phyloP scores from a whole-genome alignment of 169 alveolate genomes.

The Eimeria nieschulzi region DNA sequence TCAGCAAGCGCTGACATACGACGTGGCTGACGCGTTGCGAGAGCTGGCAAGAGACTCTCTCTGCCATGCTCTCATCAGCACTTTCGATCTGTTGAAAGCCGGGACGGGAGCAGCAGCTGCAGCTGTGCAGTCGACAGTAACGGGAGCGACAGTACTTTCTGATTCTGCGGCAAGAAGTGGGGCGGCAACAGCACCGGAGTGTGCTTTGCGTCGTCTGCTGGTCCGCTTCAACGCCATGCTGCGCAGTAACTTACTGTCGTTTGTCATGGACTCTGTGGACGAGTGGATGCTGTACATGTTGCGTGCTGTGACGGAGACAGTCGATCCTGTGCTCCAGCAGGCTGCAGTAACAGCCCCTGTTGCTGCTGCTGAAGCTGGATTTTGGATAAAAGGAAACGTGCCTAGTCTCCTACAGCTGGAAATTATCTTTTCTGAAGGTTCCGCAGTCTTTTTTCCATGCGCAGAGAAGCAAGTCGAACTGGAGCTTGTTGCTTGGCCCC shows the following conservation, averaged over 20 bases:
- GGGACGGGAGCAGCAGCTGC: constrained; percentile 23
- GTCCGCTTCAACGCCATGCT: constrained; percentile 46
- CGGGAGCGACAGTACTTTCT: constrained; percentile 7
- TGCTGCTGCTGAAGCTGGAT: constrained; percentile 23
- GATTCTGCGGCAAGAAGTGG: not conserved
- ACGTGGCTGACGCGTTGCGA: constrained; percentile 61
- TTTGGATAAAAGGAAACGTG: constrained; percentile 14
- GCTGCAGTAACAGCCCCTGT: constrained; percentile 26
- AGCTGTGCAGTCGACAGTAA: not conserved
- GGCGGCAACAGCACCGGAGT: constrained; percentile 16
- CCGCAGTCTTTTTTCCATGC: constrained; percentile 28
- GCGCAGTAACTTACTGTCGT: constrained; percentile 51
- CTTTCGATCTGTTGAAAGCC: constrained; percentile 29
- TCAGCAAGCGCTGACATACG: constrained; percentile 49
- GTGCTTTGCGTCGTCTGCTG: constrained; percentile 47
- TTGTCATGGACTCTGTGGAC: constrained; percentile 50
- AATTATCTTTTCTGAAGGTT: constrained; percentile 15
- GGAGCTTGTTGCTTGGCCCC: no score
- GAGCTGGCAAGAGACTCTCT: constrained; percentile 58
- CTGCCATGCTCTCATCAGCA: constrained; percentile 51
- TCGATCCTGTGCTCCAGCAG: constrained; percentile 5
- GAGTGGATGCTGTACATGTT: constrained; percentile 61
- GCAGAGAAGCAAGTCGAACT: constrained; percentile 37
- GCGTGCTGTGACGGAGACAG: constrained; percentile 27
- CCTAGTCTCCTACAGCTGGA: constrained; percentile 35